Conservation (phyloP, 306 rosid species). For the Vachellia collinsii region DNA sequence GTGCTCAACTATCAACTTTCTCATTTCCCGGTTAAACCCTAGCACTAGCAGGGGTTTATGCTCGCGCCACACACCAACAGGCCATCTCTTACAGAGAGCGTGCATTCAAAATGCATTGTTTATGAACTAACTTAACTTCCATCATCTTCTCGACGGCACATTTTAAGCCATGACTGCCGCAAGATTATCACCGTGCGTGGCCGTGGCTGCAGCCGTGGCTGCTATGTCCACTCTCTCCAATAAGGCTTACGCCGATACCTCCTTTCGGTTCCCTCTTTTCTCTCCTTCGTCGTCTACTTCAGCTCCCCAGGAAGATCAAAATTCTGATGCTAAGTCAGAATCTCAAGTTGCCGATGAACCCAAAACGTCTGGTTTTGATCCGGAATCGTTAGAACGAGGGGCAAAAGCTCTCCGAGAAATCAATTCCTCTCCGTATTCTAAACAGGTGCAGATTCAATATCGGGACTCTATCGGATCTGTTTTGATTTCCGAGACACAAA, state of each 20-base stretch:
- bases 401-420: too few relatives aligned
- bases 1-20: neutral
- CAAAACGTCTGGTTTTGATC: too few relatives aligned
- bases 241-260: conserved; percentile 62
- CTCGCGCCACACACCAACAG: conserved; percentile 33
- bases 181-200: conserved; percentile 64
- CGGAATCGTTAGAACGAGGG: too few relatives aligned
- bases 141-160: conserved; percentile 14
- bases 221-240: conserved; percentile 57
- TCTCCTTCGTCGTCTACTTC: conserved; percentile 54
- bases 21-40: conserved; percentile 57
- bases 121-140: neutral
- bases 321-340: too few relatives aligned
- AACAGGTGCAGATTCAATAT: too few relatives aligned
- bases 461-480: too few relatives aligned
- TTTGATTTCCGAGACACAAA: too few relatives aligned
- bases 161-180: conserved; percentile 65
- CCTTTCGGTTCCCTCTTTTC: conserved; percentile 65
- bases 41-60: conserved; percentile 51
- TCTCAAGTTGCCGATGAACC: too few relatives aligned
- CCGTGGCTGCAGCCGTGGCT: conserved; percentile 74
- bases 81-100: conserved; percentile 2
- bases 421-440: too few relatives aligned
- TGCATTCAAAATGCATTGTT: neutral
- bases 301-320: conserved; percentile 29